phyloP scores from a whole-genome alignment of 129 eudicot species.

The Oenanthe sinensis region DNA sequence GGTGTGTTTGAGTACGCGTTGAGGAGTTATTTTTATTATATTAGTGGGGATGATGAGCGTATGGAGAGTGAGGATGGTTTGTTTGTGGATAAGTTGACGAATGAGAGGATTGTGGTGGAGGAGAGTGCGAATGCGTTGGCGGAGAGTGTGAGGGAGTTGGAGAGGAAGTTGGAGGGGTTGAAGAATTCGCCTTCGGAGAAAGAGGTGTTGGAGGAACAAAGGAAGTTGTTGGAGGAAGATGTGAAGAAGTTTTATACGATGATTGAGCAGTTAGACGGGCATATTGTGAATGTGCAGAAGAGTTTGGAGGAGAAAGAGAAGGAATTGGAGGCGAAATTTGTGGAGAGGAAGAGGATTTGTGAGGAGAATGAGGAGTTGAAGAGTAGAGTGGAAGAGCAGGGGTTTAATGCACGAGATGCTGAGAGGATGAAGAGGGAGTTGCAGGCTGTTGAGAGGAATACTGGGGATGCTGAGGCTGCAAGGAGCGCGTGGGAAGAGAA shows the following conservation, averaged over 20 bases:
- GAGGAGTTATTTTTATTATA: conserved; percentile 40
- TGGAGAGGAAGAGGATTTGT: conserved; percentile 41
- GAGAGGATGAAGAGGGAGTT: conserved; percentile 89
- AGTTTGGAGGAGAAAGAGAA: conserved; percentile 59
- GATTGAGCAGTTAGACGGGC: conserved; percentile 37
- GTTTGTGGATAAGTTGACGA: conserved; percentile 28
- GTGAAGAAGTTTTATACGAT: conserved; percentile 49
- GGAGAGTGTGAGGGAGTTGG: conserved; percentile 34
- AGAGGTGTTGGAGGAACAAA: conserved; percentile 52
- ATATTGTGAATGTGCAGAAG: conserved; percentile 26
- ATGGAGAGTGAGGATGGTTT: conserved; percentile 36
- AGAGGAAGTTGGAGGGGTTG: conserved; percentile 40
- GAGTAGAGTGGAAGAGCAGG: conserved; percentile 72
- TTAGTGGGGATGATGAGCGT: conserved; percentile 63
- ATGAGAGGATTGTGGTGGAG: conserved; percentile 28
- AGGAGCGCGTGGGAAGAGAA: conserved; percentile 83
- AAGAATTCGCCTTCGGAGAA: conserved; percentile 43
- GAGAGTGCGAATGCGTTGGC: conserved; percentile 27
- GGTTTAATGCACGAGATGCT: conserved; percentile 70
- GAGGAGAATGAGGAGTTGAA: conserved; percentile 77
- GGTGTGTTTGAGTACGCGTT: conserved; percentile 26
- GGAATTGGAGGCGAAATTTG: conserved; percentile 40
- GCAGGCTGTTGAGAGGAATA: conserved; percentile 71
- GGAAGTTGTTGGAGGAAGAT: conserved; percentile 44
- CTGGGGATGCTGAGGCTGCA: conserved; percentile 55